Conservation (phyloP, 2,329 filamentous ascomycete genomes). For the Calonectria pseudoturangicola region DNA sequence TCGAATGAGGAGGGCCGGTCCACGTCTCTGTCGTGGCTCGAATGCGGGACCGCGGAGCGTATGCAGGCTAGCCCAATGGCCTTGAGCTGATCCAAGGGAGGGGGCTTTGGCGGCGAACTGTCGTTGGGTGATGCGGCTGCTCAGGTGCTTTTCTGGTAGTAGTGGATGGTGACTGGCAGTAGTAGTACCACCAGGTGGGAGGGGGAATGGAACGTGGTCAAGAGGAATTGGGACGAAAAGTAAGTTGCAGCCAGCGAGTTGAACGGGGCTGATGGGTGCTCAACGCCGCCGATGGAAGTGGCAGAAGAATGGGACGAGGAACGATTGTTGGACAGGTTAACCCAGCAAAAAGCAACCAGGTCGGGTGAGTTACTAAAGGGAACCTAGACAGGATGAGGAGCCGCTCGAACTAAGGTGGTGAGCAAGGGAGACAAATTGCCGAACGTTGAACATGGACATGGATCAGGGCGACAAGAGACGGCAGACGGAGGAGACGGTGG, state of each 20-base stretch:
- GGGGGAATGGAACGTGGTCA: slow-evolving; percentile 52
- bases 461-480: slow-evolving; percentile 31
- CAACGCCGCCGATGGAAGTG: slow-evolving; percentile 17
- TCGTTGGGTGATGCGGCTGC: slow-evolving; percentile 55
- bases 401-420: slow-evolving; percentile 48
- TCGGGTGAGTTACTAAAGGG: slow-evolving; percentile 38
- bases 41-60: slow-evolving; percentile 61
- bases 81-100: slow-evolving; percentile 56
- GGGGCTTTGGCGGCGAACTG: slow-evolving; percentile 54
- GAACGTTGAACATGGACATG: slow-evolving; percentile 40
- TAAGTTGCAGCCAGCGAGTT: slow-evolving; percentile 42
- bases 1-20: slow-evolving; percentile 59
- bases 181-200: slow-evolving; percentile 49
- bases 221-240: slow-evolving; percentile 46
- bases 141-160: slow-evolving; percentile 52
- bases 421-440: slow-evolving; percentile 48
- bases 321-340: slow-evolving; percentile 41
- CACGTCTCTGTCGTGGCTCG: slow-evolving; percentile 63
- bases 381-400: slow-evolving; percentile 43
- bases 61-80: slow-evolving; percentile 62
- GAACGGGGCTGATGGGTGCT: slow-evolving; percentile 34
- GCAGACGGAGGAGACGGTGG: slow-evolving; percentile 29
- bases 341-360: slow-evolving; percentile 46
- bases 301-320: slow-evolving; percentile 21
- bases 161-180: slow-evolving; percentile 54